These are phyloP conservation scores for Solanum bulbocastanum DNA, from an alignment of 257 asterid species.

Conservation along the genomic window DNA sequence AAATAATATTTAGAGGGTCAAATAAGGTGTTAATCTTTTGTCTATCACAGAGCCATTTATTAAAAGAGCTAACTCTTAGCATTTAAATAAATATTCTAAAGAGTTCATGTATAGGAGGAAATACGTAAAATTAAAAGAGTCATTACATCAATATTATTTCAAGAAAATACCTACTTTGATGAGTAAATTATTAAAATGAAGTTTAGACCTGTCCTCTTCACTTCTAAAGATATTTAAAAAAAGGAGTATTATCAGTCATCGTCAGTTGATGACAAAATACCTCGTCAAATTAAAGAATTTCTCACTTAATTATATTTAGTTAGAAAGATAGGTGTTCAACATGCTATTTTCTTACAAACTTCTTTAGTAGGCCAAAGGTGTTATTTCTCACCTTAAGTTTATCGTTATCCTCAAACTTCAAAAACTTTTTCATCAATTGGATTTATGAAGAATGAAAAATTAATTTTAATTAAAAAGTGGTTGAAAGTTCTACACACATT, in stretches of 20 bases:
- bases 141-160: not conserved
- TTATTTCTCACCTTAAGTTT: not conserved
- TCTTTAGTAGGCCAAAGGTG: not conserved
- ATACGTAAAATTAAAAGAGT: not conserved
- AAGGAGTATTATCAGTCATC: not conserved
- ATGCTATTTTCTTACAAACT: not conserved
- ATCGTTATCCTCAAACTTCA: not conserved
- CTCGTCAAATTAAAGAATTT: not conserved
- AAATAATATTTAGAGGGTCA: not conserved
- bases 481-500: not conserved
- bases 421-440: not conserved
- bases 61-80: not conserved
- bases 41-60: not conserved
- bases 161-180: not conserved
- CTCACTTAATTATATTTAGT: not conserved
- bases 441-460: not conserved
- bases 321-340: not conserved
- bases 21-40: not conserved
- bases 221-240: not conserved
- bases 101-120: not conserved
- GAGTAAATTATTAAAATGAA: not conserved
- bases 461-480: too few relatives aligned
- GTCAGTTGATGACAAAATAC: accelerated
- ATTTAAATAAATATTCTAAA: not conserved
- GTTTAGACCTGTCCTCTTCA: not conserved